A percentile compares a stretch with the other conserved stretches of the same genome.
These are phyloP conservation scores for Steccherinum ochraceum DNA, from an alignment of 768 basidiomycete genomes.

Conservation along the genomic window DNA sequence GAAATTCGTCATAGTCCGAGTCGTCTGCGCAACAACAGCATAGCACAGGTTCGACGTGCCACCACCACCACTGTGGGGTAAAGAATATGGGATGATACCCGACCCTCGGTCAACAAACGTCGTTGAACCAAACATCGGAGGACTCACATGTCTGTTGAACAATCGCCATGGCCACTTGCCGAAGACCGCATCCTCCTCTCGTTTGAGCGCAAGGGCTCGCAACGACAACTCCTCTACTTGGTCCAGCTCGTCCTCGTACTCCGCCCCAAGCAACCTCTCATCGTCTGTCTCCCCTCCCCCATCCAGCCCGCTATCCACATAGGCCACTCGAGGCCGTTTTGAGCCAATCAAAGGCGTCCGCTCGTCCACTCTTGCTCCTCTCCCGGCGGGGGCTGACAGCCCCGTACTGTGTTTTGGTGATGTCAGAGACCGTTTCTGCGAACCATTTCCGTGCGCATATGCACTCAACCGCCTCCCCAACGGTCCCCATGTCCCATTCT, in stretches of 20 bases:
- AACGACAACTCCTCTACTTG: slow-evolving; percentile 21
- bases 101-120: no score
- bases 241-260: slow-evolving; percentile 17
- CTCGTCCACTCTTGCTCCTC: slow-evolving; percentile 26
- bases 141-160: slow-evolving; percentile 62
- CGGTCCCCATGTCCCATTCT: slow-evolving; percentile 52
- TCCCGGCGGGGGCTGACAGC: slow-evolving; percentile 14
- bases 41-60: slow-evolving; percentile 58
- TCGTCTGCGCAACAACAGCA: slow-evolving; percentile 52
- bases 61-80: slow-evolving; percentile 79
- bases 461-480: slow-evolving; percentile 50
- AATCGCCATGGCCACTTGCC: slow-evolving; percentile 64
- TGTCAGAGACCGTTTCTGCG: slow-evolving; percentile 6
- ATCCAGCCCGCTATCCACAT: slow-evolving; percentile 14
- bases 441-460: slow-evolving; percentile 16
- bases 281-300: slow-evolving; percentile 13
- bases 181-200: slow-evolving; percentile 50
- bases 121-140: no score
- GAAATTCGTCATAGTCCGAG: slow-evolving; percentile 40
- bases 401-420: slow-evolving; percentile 11
- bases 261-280: slow-evolving; percentile 11
- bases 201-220: slow-evolving; percentile 6
- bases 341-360: slow-evolving; percentile 29
- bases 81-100: no score
- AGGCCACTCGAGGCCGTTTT: slow-evolving; percentile 14